These are phyloP conservation scores for Tulasnella sp. DNA, from an alignment of 768 basidiomycete species.

Conservation along the genomic window DNA sequence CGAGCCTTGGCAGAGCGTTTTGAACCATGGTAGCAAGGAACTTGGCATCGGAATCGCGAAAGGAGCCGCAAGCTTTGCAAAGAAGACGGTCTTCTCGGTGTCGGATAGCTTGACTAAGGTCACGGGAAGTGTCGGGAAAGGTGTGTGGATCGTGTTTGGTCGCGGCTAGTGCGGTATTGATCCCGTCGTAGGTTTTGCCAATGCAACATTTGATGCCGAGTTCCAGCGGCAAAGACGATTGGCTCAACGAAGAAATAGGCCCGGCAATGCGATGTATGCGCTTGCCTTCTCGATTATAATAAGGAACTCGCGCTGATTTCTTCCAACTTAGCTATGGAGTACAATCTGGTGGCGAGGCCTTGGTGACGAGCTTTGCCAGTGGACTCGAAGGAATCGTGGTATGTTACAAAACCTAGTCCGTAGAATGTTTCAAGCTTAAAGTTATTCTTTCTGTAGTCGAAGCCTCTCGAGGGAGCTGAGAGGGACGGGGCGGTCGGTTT, in stretches of 20 bases:
- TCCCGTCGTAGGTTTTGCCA: slow-evolving; percentile 63
- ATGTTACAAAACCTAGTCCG: slow-evolving; percentile 22
- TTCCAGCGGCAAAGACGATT: slow-evolving; percentile 84
- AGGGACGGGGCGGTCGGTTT: slow-evolving; percentile 89
- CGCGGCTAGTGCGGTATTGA: no score
- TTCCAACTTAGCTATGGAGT: slow-evolving; percentile 68
- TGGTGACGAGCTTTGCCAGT: slow-evolving; percentile 88
- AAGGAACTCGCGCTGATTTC: slow-evolving; percentile 5
- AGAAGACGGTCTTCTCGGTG: slow-evolving; percentile 96
- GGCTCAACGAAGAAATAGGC: slow-evolving; percentile 85
- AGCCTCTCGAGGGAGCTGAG: slow-evolving; percentile 95
- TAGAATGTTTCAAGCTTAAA: not conserved
- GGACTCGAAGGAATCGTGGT: slow-evolving; percentile 94
- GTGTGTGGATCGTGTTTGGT: slow-evolving; percentile 26
- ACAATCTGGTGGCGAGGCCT: slow-evolving; percentile 83
- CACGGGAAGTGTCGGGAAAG: slow-evolving; percentile 95
- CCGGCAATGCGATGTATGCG: slow-evolving; percentile 83
- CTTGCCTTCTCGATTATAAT: not conserved
- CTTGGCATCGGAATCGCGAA: slow-evolving; percentile 91
- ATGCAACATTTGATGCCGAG: slow-evolving; percentile 92
- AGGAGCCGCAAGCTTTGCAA: slow-evolving; percentile 96
- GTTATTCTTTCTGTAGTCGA: slow-evolving; percentile 44
- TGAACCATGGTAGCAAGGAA: slow-evolving; percentile 93
- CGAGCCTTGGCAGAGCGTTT: slow-evolving; percentile 92
- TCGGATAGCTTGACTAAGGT: slow-evolving; percentile 97